Conservation (phyloP, 805 yeast genomes). For the Wickerhamomyces bovis region DNA sequence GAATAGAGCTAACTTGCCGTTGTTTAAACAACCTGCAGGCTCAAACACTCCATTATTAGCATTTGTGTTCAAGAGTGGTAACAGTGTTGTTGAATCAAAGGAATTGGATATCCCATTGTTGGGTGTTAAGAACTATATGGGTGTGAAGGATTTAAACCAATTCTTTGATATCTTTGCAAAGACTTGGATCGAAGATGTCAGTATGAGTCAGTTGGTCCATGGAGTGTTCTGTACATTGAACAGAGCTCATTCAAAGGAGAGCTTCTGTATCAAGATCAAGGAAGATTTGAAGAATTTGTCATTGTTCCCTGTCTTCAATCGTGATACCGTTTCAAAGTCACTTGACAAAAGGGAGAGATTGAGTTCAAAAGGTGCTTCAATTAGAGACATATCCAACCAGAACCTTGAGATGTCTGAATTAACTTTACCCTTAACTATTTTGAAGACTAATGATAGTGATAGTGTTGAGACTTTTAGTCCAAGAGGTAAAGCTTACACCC, state of each 20-base stretch:
- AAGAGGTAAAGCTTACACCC: slow-evolving; percentile 20
- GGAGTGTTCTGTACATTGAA: slow-evolving; percentile 40
- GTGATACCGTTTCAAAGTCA: background rate
- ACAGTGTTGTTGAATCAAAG: slow-evolving; percentile 6
- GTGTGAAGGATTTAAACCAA: slow-evolving; percentile 7
- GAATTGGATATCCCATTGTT: slow-evolving; percentile 12
- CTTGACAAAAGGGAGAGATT: background rate
- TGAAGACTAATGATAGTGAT: slow-evolving; percentile 1
- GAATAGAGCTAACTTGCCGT: slow-evolving; percentile 15
- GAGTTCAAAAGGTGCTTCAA: background rate
- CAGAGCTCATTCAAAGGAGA: slow-evolving; percentile 11
- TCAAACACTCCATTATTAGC: slow-evolving; percentile 32
- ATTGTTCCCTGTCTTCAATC: slow-evolving; percentile 24
- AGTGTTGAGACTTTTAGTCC: slow-evolving; percentile 3
- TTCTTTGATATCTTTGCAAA: slow-evolving; percentile 38
- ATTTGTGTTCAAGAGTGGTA: slow-evolving; percentile 28
- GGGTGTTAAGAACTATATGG: slow-evolving; percentile 3
- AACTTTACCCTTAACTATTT: slow-evolving; percentile 9
- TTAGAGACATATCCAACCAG: background rate
- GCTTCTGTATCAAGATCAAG: slow-evolving; percentile 36
- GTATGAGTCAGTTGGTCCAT: slow-evolving; percentile 30
- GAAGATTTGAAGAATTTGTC: slow-evolving; percentile 26
- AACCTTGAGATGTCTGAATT: background rate
- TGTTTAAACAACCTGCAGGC: slow-evolving; percentile 24
- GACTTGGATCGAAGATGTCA: slow-evolving; percentile 32